Evolutionary conservation across 805 yeast genomes (phyloP), one percentile per base, ranked within the genome.

Genomic region (Pichia cabralensis): DNA sequence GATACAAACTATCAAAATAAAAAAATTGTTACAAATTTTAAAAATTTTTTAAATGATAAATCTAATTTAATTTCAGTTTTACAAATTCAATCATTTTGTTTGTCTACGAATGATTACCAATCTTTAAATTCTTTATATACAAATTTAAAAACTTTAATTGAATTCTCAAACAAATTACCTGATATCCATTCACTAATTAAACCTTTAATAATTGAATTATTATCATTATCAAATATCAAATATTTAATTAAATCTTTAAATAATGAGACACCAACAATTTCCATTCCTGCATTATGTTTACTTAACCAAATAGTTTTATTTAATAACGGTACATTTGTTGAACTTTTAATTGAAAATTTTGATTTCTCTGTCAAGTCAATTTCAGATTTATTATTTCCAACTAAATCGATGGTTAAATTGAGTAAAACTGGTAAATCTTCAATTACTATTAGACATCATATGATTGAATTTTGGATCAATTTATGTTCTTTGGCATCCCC

Each of bases 221-320:
- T 55, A 3, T 52, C 85, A 8, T 58, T 65, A 1, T 67, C 65
- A 30, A 73, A 81, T 49, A 52, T 69, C 28, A 81, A 78, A 45
- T 67, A 75, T 7, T 59, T 86, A 3, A 82, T 80, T 55, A 64
- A 94, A 45, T 76, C 80, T 13, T 59, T 86, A 26, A 70, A 68
- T 40, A 67, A 72, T 35, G 55, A 65, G 41, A 71, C 76, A 42
- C 73, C 81, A 0, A 62, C 71, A 1, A 50, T 68, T 1, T 74
- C 88, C 0, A 74, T 71, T 35, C 80, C 92, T 1, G 65, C 69
- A 3, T 52, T 85, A n/a, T 55, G 69, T 28, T 47, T 86, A 8
- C 53, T 89, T 43, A 60, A 58, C 14, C 67, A 69, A 30, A 61
- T 80, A 19, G 65, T 74, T 5, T 42, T 53, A 1, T 75, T 65